phyloP scores from a whole-genome alignment of 345 rosid genomes.

The Populus pruinosa region DNA sequence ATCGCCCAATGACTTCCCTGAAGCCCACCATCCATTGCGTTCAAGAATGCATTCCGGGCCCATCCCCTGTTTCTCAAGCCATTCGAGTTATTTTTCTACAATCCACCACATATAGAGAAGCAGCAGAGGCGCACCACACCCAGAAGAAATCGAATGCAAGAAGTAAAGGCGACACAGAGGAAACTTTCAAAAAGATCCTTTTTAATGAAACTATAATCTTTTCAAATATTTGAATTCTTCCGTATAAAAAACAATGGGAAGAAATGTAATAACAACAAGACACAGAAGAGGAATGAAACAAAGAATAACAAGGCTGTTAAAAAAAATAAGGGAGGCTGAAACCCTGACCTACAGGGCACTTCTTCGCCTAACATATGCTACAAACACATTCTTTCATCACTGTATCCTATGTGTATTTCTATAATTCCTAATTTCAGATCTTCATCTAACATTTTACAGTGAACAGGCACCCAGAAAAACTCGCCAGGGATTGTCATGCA shows the following conservation, averaged over 20 bases:
- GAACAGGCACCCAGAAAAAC: background rate
- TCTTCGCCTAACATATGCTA: background rate
- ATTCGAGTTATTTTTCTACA: background rate
- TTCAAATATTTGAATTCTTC: background rate
- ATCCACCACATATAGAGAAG: background rate
- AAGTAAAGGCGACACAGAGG: background rate
- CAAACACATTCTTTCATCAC: conserved; percentile 7
- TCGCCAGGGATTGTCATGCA: background rate
- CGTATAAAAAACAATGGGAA: background rate
- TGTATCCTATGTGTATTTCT: conserved; percentile 15
- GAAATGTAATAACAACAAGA: background rate
- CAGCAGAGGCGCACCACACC: background rate
- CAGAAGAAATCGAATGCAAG: background rate
- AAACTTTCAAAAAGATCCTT: background rate
- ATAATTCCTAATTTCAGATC: conserved; percentile 18
- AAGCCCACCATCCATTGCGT: background rate
- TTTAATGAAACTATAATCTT: background rate
- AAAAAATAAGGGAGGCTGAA: background rate
- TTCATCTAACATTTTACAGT: background rate
- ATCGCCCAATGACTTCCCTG: background rate
- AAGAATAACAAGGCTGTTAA: background rate
- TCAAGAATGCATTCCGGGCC: no score
- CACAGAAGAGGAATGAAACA: background rate
- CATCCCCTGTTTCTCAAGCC: background rate
- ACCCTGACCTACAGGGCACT: background rate